Evolutionary conservation across 768 basidiomycete species (phyloP), one percentile per base, ranked within the genome.

Genomic region (Sutorius australiensis): DNA sequence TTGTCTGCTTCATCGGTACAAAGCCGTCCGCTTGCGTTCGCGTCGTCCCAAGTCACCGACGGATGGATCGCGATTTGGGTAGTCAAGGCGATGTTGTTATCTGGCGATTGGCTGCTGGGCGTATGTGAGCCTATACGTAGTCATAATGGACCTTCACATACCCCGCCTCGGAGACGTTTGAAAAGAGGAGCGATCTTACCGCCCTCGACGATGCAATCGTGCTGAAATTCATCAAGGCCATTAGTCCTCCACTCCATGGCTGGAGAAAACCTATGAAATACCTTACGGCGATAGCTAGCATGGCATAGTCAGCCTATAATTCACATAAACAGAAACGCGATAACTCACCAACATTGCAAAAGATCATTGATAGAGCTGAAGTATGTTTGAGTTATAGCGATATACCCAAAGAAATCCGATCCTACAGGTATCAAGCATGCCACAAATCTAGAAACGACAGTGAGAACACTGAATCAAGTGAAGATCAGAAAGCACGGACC

Each of bases 131-230:
- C 2, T 28, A 14, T 41, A 10, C 6, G 0, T 0, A 30, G 11
- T 11, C 6, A 17, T 8, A 14, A 16, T 2, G 2, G 13, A 21
- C 12, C 2, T 17, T 8, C 7, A 56, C 60, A 12, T 48, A 62
- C 61, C 32, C 3, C 48, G 38, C 0, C 24, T 17, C 2, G 11
- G 30, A 10, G n/a, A 34, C 10, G 8, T 45, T 31, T 9, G 54
- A 42, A 3, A 3, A 6, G 17, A 17, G n/a, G 14, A 58, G 38
- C 2, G 55, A 61, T 28, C 52, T 53, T 36, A 57, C 49, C 1
- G 60, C 59, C 37, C 55, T 61, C 19, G 50, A 54, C 2, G 60
- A 61, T 14, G 46, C 36, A 7, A 58, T 46, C 1, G 27, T 50
- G 17, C 57, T 58, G 36, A 9, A 52, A 46, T 31, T 17, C 21